Evolutionary conservation across 345 rosid species (phyloP).

Genomic region (Mangifera indica): DNA sequence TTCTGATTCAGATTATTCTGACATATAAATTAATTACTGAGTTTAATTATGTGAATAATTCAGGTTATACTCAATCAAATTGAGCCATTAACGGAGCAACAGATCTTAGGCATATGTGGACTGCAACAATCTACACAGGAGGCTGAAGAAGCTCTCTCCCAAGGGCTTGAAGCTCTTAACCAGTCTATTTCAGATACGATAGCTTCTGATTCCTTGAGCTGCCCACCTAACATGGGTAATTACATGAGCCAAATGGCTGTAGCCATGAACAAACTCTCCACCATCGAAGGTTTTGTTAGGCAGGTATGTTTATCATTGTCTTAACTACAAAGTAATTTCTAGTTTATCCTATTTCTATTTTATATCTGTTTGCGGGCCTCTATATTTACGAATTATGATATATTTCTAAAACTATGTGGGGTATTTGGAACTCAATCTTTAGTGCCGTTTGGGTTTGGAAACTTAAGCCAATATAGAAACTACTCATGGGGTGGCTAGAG

Average conservation of each 20-base stretch:
- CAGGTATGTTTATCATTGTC: conserved; percentile 51
- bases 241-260: conserved; percentile 96
- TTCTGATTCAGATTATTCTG: not conserved
- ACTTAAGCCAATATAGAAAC: conserved; percentile 36
- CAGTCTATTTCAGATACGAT: conserved; percentile 86
- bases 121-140: conserved; percentile 88
- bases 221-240: conserved; percentile 78
- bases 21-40: not conserved
- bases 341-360: not conserved
- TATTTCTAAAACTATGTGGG: not conserved
- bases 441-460: conserved; percentile 30
- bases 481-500: conserved; percentile 18
- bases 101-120: conserved; percentile 81
- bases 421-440: conserved; percentile 19
- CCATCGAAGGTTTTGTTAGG: conserved; percentile 82
- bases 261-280: conserved; percentile 93
- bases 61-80: conserved; percentile 71
- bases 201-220: conserved; percentile 75
- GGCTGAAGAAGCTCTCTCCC: conserved; percentile 89
- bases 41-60: not conserved
- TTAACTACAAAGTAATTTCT: not conserved
- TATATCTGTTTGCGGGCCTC: conserved; percentile 13
- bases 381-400: not conserved
- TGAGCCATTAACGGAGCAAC: conserved; percentile 89
- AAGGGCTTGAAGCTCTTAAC: conserved; percentile 78